phyloP scores from a whole-genome alignment of 257 asterid species.

The Solanum boliviense region DNA sequence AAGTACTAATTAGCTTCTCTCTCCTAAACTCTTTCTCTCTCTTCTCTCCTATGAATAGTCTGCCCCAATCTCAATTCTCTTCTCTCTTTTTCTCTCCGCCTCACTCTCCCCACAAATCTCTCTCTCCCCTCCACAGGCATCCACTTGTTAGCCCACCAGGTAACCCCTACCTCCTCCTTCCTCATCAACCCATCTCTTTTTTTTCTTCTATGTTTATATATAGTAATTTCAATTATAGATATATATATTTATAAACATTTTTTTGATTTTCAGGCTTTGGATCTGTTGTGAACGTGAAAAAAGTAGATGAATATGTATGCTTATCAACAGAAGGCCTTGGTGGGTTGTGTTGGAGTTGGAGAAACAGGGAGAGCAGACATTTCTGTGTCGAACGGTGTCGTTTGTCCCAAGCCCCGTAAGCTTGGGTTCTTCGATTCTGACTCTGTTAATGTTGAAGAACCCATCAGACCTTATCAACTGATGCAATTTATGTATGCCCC shows the following conservation, averaged over 20 bases:
- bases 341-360: constrained; percentile 21
- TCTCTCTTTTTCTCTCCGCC: neutral
- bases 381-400: constrained; percentile 15
- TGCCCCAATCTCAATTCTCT: neutral
- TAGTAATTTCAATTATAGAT: neutral
- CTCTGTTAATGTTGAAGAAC: constrained; percentile 5
- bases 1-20: neutral
- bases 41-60: constrained; percentile 13
- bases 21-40: neutral
- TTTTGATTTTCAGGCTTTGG: constrained; percentile 11
- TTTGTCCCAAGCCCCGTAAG: constrained; percentile 50
- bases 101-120: constrained; percentile 11
- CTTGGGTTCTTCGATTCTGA: constrained; percentile 10
- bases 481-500: constrained; percentile 16
- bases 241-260: neutral
- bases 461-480: constrained; percentile 6
- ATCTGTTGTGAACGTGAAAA: constrained; percentile 1
- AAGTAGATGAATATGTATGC: constrained; percentile 34
- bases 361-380: constrained; percentile 2
- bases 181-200: neutral
- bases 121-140: neutral
- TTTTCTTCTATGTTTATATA: neutral
- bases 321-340: constrained; percentile 25
- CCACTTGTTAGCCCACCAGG: neutral
- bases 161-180: neutral